phyloP scores from a whole-genome alignment of 345 rosid species.

The Rubroshorea leprosula region DNA sequence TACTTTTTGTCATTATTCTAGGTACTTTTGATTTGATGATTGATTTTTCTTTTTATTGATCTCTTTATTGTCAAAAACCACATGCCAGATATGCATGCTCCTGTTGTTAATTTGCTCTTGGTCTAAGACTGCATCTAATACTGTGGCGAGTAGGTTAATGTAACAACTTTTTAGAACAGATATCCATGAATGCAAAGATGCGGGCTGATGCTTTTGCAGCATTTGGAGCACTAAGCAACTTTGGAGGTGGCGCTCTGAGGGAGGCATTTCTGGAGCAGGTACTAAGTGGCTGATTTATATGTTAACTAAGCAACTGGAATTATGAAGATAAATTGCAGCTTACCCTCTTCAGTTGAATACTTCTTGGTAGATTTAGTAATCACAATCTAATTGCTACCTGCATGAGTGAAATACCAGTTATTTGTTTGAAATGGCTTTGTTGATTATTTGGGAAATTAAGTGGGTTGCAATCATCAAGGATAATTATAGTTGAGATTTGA shows the following conservation, averaged over 20 bases:
- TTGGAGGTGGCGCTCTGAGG: conserved; percentile 54
- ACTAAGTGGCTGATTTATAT: not conserved
- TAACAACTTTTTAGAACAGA: conserved; percentile 30
- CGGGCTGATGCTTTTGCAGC: conserved; percentile 83
- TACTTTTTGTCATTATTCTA: conserved; percentile 10
- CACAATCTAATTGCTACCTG: conserved; percentile 3
- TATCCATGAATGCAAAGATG: conserved; percentile 73
- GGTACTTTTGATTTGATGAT: conserved; percentile 4
- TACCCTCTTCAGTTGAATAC: not conserved
- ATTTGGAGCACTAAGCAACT: conserved; percentile 79
- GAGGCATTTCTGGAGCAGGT: conserved; percentile 95
- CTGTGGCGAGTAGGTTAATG: not conserved
- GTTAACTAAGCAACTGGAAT: not conserved
- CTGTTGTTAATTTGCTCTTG: conserved; percentile 7
- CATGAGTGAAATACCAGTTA: not conserved
- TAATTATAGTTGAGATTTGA: not conserved
- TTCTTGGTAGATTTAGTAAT: not conserved
- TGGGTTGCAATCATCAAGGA: not conserved
- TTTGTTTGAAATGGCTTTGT: not conserved
- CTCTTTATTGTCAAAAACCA: not conserved
- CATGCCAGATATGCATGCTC: not conserved
- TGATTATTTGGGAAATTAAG: not conserved
- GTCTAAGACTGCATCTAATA: not conserved
- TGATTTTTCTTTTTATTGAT: not conserved
- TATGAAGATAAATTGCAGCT: not conserved